Evolutionary conservation across 441 rosid genomes (phyloP), one percentile per base, ranked within the genome.

Genomic region (Erodium trifolium): DNA sequence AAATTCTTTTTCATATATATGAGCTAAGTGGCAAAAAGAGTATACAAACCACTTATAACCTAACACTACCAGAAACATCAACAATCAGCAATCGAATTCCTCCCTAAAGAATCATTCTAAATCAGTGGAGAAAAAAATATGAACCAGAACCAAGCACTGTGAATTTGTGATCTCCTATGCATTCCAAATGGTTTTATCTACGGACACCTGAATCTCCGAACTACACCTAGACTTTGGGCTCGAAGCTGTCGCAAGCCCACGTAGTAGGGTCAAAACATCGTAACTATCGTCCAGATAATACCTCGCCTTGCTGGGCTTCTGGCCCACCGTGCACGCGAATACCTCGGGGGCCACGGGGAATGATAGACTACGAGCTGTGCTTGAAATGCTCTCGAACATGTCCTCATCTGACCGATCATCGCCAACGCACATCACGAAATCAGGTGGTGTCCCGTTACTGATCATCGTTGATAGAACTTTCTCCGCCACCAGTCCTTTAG

Each of bases 391-490:
- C 66, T 69, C 79, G 23, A 75, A 78, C 82, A 73, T 78, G 75
- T 76, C 79, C 67, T 78, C 82, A 0, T 78, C 82, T 1, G 82
- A 78, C 63, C 82, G 67, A 31, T 78, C 82, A 8, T 78, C 79
- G 49, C 82, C 82, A 1, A 78, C 72, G 74, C 82, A 78, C 72
- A 78, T 18, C 16, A 78, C 77, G 41, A 78, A 72, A 65, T 78
- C 77, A 0, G 76, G 74, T 0, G 4, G 59, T 63, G 70, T 67
- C 68, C 71, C 75, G 0, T 65, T 34, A 16, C 73, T 60, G 29
- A 65, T 63, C 67, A 78, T 34, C 10, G 70, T 10, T 9, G 71
- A 63, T 14, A 78, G 70, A 9, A 78, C 78, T 66, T 75, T 78
- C 72, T 78, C 75, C 0, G 74, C 75, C 12, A 73, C 79, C 0